Evolutionary conservation across 2,329 filamentous ascomycete species (phyloP).

Genomic region (Neonectria hederae): DNA sequence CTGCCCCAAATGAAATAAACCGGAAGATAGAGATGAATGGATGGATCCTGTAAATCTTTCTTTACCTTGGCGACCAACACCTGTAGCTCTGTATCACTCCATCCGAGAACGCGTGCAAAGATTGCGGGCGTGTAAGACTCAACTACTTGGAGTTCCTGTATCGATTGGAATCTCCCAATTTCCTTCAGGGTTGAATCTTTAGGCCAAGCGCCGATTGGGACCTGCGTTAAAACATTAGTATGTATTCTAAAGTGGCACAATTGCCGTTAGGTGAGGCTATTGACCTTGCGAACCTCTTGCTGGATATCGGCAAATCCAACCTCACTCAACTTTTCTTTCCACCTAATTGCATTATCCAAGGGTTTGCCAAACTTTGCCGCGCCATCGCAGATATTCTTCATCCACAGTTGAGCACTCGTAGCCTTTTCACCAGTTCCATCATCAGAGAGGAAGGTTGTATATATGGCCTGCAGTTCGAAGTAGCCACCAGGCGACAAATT

Average conservation of each 20-base stretch:
- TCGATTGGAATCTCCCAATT: not conserved
- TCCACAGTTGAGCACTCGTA: constrained; percentile 7
- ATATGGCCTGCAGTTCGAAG: not conserved
- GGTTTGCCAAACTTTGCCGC: constrained; percentile 21
- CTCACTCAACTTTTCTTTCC: constrained; percentile 2
- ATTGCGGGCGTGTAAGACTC: not conserved
- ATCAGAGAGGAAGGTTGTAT: not conserved
- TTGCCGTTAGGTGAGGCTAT: too few species aligned
- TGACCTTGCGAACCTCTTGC: constrained; percentile 12
- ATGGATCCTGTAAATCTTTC: not conserved
- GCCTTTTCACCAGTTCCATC: not conserved
- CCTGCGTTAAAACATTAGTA: not conserved
- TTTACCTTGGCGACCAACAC: not conserved
- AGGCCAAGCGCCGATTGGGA: not conserved
- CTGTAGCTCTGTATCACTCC: not conserved
- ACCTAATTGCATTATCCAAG: constrained; percentile 6
- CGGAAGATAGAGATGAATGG: not conserved
- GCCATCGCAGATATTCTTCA: constrained; percentile 18
- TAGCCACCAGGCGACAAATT: not conserved
- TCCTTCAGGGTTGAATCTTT: not conserved
- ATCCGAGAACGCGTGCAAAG: not conserved
- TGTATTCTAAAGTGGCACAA: not conserved
- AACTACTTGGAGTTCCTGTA: not conserved
- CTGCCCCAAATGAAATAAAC: not conserved
- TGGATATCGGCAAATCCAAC: constrained; percentile 10